Evolutionary conservation across 495 filamentous ascomycete genomes (phyloP), one percentile per base, ranked within the genome.

Genomic region (Pseudomonodictys pantanalensis): DNA sequence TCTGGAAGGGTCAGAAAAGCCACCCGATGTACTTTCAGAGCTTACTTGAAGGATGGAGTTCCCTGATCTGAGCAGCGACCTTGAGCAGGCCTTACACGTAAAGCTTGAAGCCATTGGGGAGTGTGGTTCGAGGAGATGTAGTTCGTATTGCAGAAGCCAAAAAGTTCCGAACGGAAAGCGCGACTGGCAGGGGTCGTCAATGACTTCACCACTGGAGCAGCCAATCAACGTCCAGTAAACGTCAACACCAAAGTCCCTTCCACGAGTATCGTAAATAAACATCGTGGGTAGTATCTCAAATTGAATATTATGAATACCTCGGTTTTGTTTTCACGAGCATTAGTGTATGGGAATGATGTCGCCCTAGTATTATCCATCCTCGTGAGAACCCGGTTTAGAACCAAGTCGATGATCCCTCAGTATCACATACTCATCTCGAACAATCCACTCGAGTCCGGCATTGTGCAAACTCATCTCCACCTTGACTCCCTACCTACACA

Each of bases 51-150:
- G 26, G 15, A 50, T 1, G 17, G 48, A 26, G 28, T 44, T 24
- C 9, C 43, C 26, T 2, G 22, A 22, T 22, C 24, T 49, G 12
- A 22, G 32, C 20, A 56, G 20, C 12, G 58, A 51, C 51, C 59
- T 55, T 22, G 46, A 42, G 29, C 64, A 67, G 24, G 55, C 51
- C 46, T 60, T 59, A 52, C 64, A 67, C 5, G 60, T 67, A 45
- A 63, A 63, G 26, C 60, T 55, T 33, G 49, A 56, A 7, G 64
- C 54, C 64, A 67, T 67, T 56, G 54, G 23, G n/a, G 44, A 11
- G 23, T 59, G 29, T 47, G 53, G 29, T 43, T n/a, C n/a, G 43
- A 22, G 26, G 10, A 3, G 43, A 24, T 47, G 52, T 25, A 28
- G 24, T 32, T 30, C 9, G 39, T 42, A 22, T 1, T 9, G n/a